Percentiles rank a stretch among this genome's conserved stretches.
Conservation (phyloP, 2,329 filamentous ascomycete species). For the Diaporthe vaccinii region DNA sequence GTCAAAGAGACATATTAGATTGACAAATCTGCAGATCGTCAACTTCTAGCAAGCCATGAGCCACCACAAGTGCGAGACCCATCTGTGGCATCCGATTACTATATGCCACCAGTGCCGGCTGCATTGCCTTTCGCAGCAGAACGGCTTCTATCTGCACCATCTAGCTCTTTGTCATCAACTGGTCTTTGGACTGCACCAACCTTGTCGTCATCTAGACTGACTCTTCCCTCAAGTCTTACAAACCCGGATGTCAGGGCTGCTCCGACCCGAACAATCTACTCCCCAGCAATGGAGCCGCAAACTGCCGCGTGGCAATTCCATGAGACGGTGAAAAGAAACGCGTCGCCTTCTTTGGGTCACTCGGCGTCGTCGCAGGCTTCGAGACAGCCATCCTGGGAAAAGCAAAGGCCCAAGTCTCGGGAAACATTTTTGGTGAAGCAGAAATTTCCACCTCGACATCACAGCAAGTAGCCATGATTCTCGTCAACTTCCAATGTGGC, state of each 20-base stretch:
- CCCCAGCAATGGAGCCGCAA: not conserved
- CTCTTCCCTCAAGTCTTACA: slow-evolving; percentile 2
- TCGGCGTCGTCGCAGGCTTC: not conserved
- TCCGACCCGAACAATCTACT: not conserved
- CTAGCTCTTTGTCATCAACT: not conserved
- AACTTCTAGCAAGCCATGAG: slow-evolving; percentile 1
- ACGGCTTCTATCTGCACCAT: not conserved
- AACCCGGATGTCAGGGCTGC: not conserved
- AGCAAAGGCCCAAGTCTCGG: not conserved
- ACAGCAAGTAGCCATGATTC: not conserved
- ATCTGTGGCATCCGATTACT: not conserved
- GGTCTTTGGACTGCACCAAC: not conserved
- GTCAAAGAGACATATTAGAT: not conserved
- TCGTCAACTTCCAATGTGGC: not conserved
- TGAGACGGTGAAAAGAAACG: not conserved
- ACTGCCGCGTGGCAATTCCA: not conserved
- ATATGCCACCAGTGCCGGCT: not conserved
- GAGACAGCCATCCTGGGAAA: not conserved
- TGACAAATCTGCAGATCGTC: slow-evolving; percentile 22
- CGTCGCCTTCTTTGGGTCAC: not conserved
- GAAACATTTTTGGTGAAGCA: not conserved
- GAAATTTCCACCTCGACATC: not conserved
- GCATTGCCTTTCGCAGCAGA: not conserved
- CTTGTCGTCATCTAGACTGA: slow-evolving; percentile 5
- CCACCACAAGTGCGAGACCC: not conserved